A percentile compares a stretch with the other conserved stretches of the same genome.
These are phyloP conservation scores for Brassica nigra DNA, from an alignment of 345 rosid genomes.

Conservation along the genomic window DNA sequence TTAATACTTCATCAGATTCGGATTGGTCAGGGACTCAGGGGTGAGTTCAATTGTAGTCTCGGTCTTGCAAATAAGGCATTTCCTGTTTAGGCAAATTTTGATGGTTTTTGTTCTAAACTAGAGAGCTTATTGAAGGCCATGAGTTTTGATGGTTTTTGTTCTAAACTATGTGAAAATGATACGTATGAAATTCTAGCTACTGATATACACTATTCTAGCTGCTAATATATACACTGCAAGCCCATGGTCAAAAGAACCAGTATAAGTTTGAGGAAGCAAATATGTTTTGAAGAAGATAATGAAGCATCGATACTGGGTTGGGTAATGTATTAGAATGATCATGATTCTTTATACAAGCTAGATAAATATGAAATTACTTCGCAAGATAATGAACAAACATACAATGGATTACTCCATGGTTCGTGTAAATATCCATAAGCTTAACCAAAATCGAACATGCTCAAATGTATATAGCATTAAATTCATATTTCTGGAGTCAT, in stretches of 20 bases:
- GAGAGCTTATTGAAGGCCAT: background rate
- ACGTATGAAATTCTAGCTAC: background rate
- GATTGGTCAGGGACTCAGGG: no score
- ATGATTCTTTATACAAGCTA: background rate
- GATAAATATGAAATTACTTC: background rate
- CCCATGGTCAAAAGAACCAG: background rate
- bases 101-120: no score
- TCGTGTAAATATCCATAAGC: background rate
- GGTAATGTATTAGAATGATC: background rate
- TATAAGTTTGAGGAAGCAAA: background rate
- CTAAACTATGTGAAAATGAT: background rate
- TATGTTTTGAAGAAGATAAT: background rate
- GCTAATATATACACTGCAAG: background rate
- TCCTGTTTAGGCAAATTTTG: no score
- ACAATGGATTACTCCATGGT: background rate
- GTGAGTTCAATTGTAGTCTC: no score
- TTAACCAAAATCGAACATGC: background rate
- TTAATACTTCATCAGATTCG: no score
- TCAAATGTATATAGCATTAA: background rate
- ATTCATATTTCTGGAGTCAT: background rate
- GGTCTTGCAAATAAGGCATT: no score
- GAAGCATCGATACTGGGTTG: background rate
- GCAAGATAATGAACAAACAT: background rate
- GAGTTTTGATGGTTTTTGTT: background rate
- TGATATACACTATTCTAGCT: background rate